Evolutionary conservation across 495 filamentous ascomycete species (phyloP), one percentile per base, ranked within the genome.

Genomic region (Hypoxylon fragiforme): DNA sequence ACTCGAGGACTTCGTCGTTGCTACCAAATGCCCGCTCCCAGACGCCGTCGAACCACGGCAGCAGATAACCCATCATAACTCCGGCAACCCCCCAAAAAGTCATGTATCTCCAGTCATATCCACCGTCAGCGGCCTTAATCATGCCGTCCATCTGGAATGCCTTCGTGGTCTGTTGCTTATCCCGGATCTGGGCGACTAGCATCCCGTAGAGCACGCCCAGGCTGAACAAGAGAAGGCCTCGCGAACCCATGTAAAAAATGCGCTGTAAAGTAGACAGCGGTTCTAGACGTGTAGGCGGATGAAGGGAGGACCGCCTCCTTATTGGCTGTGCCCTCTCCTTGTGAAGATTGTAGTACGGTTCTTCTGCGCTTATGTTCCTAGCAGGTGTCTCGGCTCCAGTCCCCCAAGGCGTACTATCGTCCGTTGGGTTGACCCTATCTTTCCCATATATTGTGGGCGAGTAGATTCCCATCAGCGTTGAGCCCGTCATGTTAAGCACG

Each of bases 391-490:
- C 77, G 14, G 82, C 77, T 36, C 89, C 89, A 1, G 83, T 87
- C 26, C 85, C 88, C 85, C 86, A 92, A 28, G 89, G 71, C 0
- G 74, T 75, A 15, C 60, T 64, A 31, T 73, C 68, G 20, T 73
- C 65, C 21, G 56, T 50, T n/a, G 45, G 38, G 40, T 65, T 44
- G 36, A 59, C 56, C 18, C 37, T 50, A 47, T 82, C 79, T 13
- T 75, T 74, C 24, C 69, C 34, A 68, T 73, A 50, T 77, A 75
- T 81, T 2, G 81, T 83, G 11, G 85, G 88, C 8, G 83, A 80
- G 73, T 94, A 97, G 66, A 97, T 98, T 36, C 94, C 94, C 57
- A 85, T 87, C 0, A 97, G 82, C 1, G 94, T 96, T 2, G 89
- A 89, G 11, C 88, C 85, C 20, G 91, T 96, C 43, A 97, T 80